Evolutionary conservation across 208 protist species (phyloP), one percentile per base, ranked within the genome.

Genomic region (Leishmania amazonensis): DNA sequence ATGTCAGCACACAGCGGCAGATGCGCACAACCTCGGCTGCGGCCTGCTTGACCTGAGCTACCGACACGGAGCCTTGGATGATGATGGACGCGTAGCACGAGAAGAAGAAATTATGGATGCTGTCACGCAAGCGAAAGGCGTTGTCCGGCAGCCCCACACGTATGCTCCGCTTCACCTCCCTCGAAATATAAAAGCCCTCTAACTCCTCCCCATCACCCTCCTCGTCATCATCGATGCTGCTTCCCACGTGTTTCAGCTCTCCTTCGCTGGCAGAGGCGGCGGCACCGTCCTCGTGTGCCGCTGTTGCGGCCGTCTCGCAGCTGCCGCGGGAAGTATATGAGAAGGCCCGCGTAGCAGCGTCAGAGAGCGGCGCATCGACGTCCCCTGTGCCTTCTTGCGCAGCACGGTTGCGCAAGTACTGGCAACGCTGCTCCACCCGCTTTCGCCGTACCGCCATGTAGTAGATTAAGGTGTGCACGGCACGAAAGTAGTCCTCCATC

Each of bases 121-220:
- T 31, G 65, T 53, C 15, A 5, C 74, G 60, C 3, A 60, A 11
- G 0, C 75, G 75, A 8, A 76, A 38, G 7, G 75, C 7, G 35
- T 62, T 54, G 54, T 80, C 81, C 13, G 81, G 81, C 57, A 84
- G 13, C 11, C 35, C 0, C n/a, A 84, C 75, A 45, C 31, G 35
- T 38, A 71, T 79, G 1, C 49, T 28, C 70, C 28, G 58, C 62
- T 11, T 24, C 72, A 70, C 77, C 49, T 81, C 77, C 11, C 54
- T 78, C 38, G 75, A 67, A 49, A 78, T 45, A 24, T 70, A 45
- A 28, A 78, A 78, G 0, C 75, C 75, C 60, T 78, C 60, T 58
- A 68, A 2, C 54, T 8, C 38, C 38, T 58, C 74, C 24, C 24
- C 74, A 13, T 64, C 74, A 19, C 68, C 38, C 8, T 60, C 74